Percentiles rank a stretch among this genome's conserved stretches.
phyloP scores from a whole-genome alignment of 1,139 yeast genomes.

The Suhomyces maxii region DNA sequence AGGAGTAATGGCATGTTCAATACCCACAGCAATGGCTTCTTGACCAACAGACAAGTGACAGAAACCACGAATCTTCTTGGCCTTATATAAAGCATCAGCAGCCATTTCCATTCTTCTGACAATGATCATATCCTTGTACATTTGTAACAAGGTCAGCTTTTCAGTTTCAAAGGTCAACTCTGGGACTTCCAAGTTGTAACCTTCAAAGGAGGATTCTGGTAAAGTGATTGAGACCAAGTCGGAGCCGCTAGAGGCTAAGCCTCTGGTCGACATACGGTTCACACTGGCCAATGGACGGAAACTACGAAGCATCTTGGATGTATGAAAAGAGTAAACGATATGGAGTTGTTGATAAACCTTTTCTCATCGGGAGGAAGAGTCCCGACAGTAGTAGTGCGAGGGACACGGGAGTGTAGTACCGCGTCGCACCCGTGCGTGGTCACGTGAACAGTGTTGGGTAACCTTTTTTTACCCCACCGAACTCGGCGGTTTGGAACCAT shows the following conservation, averaged over 20 bases:
- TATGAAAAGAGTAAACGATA: constrained; percentile 1
- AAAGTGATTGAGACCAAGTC: constrained; percentile 56
- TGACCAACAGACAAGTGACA: constrained; percentile 99
- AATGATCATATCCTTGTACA: constrained; percentile 95
- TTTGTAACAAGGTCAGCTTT: constrained; percentile 75
- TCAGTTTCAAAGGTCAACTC: constrained; percentile 71
- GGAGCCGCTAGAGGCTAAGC: constrained; percentile 36
- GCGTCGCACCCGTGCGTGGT: too few species aligned
- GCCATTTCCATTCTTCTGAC: constrained; percentile 99
- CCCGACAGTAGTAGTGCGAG: constrained; percentile 14
- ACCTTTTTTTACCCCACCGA: too few species aligned
- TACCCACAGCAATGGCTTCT: constrained; percentile 98
- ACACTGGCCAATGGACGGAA: constrained; percentile 22
- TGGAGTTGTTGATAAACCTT: constrained; percentile 3
- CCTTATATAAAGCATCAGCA: constrained; percentile 95
- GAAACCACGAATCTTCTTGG: constrained; percentile 97
- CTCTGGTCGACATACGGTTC: constrained; percentile 24
- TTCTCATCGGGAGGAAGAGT: constrained; percentile 15
- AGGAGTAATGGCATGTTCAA: constrained; percentile 86
- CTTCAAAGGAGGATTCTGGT: constrained; percentile 81
- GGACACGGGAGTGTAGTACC: constrained; percentile 11
- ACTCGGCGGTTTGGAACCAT: too few species aligned
- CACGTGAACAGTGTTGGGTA: too few species aligned
- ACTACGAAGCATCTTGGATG: constrained; percentile 22
- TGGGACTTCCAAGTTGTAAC: constrained; percentile 79